Evolutionary conservation across 1,284 basidiomycete genomes (phyloP), one percentile per base, ranked within the genome.

Genomic region (Gomphus bonarii): DNA sequence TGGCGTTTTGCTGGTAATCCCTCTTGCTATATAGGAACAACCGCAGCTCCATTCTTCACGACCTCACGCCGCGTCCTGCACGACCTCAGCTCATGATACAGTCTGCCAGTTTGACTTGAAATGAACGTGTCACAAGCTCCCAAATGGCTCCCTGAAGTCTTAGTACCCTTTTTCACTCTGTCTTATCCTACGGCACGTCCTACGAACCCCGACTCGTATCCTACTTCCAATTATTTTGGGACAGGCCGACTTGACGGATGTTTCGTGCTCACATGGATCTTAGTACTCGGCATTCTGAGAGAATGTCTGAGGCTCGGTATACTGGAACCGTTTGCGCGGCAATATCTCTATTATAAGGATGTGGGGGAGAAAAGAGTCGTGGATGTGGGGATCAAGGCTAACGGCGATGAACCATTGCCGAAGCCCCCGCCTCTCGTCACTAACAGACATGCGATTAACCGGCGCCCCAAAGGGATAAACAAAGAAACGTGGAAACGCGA

Each of bases 281-380:
- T 85, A 8, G 72, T 82, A 59, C 88, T 94, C 78, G 91, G 91
- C 18, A 63, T 89, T 44, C 69, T 89, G 36, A 82, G 94, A 59
- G 91, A 95, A 72, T 69, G 80, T 47, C 69, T 81, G 52, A 82
- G 94, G 66, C 70, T 91, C 42, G 76, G 74, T 61, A 63, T 92
- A 52, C 81, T 92, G 61, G 84, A 85, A 65, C 89, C 92, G 6
- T 81, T 94, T 61, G 89, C 88, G 20, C 73, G 75, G 47, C 85
- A 82, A 79, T 84, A 83, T 63, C 75, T 93, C 49, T 75, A 75
- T 18, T 75, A 77, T 50, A 74, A 82, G 65, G 57, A 50, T 64
- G 56, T 57, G 58, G 50, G 60, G 66, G 31, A 67, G 59, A 52
- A 58, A 59, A 64, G 63, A 60, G 50, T 63, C 62, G 62, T 58